Evolutionary conservation across 257 asterid genomes (phyloP).

Genomic region (Gynochthodes officinalis): DNA sequence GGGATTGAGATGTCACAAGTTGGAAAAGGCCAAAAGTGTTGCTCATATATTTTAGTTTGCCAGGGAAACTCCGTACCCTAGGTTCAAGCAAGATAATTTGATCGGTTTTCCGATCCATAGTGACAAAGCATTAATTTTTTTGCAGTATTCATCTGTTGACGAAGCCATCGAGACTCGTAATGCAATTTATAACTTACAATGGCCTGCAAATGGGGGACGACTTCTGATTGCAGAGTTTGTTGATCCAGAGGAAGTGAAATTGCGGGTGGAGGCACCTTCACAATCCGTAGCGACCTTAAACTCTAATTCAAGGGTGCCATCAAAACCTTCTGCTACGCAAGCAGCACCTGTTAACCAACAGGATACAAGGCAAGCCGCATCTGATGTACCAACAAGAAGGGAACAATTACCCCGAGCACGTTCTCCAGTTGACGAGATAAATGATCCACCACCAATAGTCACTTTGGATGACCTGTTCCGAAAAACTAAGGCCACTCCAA

Average conservation of each 20-base stretch:
- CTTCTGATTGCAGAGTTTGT: constrained; percentile 37
- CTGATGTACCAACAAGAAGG: constrained; percentile 16
- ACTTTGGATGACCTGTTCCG: constrained; percentile 39
- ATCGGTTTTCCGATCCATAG: background rate
- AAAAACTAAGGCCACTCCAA: constrained; percentile 35
- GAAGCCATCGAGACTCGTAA: constrained; percentile 38
- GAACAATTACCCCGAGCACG: constrained; percentile 14
- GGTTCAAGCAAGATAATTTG: background rate
- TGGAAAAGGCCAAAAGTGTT: background rate
- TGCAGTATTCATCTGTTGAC: constrained; percentile 35
- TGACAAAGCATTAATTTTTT: background rate
- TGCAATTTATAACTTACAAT: constrained; percentile 32
- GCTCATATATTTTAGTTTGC: background rate
- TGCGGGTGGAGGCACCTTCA: constrained; percentile 17
- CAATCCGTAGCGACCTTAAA: constrained; percentile 12
- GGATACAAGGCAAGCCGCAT: constrained; percentile 15
- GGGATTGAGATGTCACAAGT: background rate
- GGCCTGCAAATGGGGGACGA: constrained; percentile 43
- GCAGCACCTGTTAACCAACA: constrained; percentile 18
- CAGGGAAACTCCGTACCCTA: background rate
- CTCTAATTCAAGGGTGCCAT: constrained; percentile 11
- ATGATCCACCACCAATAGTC: constrained; percentile 22
- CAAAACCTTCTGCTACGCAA: constrained; percentile 17
- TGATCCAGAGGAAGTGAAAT: constrained; percentile 36
- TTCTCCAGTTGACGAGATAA: constrained; percentile 16